Percentiles rank a stretch among this genome's conserved stretches.
Conservation (phyloP, 1,284 basidiomycete species). For the Sporisorium graminicola region DNA sequence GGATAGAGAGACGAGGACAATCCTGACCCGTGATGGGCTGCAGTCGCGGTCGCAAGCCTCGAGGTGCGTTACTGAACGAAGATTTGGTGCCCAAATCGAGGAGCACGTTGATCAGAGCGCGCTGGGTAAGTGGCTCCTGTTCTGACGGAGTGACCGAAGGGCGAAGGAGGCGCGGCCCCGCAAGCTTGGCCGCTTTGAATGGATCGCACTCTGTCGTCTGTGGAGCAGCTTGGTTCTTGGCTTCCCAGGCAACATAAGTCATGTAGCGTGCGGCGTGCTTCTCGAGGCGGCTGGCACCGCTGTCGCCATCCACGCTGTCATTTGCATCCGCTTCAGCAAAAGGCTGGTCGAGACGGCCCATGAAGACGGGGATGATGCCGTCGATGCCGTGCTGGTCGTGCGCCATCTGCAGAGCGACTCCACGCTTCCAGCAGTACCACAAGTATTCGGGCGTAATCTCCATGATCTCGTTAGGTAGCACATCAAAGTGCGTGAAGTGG, state of each 20-base stretch:
- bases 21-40: slow-evolving; percentile 1
- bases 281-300: background rate
- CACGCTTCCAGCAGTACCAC: slow-evolving; percentile 41
- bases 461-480: slow-evolving; percentile 1
- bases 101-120: slow-evolving; percentile 10
- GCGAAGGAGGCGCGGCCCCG: slow-evolving; percentile 1
- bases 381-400: slow-evolving; percentile 26
- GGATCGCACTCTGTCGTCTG: background rate
- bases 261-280: slow-evolving; percentile 10
- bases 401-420: slow-evolving; percentile 18
- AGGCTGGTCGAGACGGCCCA: slow-evolving; percentile 11
- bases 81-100: slow-evolving; percentile 11
- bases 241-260: slow-evolving; percentile 26
- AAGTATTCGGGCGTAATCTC: slow-evolving; percentile 25
- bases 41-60: slow-evolving; percentile 1
- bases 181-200: background rate
- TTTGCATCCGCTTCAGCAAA: background rate
- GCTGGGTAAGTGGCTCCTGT: slow-evolving; percentile 6
- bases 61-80: background rate
- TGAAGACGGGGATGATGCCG: slow-evolving; percentile 31
- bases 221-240: slow-evolving; percentile 11
- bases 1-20: slow-evolving; percentile 13
- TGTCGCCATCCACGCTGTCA: background rate
- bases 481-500: slow-evolving; percentile 33
- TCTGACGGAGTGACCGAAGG: background rate